These are phyloP conservation scores for Metschnikowia cubensis DNA, from an alignment of 805 yeast species.

Conservation along the genomic window DNA sequence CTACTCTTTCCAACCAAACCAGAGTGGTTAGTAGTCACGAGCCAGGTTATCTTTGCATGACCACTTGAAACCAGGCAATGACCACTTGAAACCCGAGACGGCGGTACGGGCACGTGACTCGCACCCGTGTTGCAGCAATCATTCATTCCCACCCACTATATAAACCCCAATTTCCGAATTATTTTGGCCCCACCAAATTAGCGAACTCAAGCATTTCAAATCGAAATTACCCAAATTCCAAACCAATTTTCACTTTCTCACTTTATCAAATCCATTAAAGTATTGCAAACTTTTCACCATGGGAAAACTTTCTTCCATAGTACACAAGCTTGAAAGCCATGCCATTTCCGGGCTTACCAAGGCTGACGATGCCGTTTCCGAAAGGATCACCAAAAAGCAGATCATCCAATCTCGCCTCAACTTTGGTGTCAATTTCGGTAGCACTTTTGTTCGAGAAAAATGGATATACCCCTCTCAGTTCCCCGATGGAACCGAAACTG, in stretches of 20 bases:
- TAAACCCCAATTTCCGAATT: neutral
- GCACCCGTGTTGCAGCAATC: conserved; percentile 4
- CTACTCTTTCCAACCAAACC: too few species aligned
- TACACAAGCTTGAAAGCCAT: conserved; percentile 25
- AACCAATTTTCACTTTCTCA: neutral
- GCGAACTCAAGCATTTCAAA: neutral
- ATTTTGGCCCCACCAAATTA: neutral
- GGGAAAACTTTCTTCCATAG: conserved; percentile 2
- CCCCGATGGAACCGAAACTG: conserved; percentile 56
- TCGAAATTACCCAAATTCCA: neutral
- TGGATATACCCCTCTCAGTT: conserved; percentile 70
- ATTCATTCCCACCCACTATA: neutral
- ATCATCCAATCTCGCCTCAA: conserved; percentile 61
- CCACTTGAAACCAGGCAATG: neutral
- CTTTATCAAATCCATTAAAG: neutral
- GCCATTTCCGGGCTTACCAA: conserved; percentile 18
- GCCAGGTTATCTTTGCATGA: too few species aligned
- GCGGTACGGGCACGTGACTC: too few species aligned
- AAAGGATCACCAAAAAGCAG: conserved; percentile 37
- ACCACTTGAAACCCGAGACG: neutral
- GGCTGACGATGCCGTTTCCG: conserved; percentile 34
- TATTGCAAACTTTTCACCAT: neutral
- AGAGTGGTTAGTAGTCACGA: too few species aligned
- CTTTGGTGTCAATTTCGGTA: conserved; percentile 84
- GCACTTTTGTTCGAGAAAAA: conserved; percentile 73